phyloP scores from a whole-genome alignment of 2,329 filamentous ascomycete genomes.

The Monascus ruber region DNA sequence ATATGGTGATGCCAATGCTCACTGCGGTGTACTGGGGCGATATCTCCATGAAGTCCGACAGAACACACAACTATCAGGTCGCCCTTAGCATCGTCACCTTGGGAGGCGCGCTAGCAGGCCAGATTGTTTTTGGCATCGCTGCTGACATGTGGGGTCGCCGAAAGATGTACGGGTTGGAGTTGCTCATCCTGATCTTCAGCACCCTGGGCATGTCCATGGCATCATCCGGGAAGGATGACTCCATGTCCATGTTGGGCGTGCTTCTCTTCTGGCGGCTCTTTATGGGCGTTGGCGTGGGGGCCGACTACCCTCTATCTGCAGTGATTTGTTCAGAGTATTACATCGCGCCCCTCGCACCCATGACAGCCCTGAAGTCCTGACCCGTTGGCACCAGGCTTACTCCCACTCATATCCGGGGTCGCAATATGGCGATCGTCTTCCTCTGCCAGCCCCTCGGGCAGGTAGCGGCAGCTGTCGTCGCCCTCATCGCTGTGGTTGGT shows the following conservation, averaged over 20 bases:
- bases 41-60: too few relatives aligned
- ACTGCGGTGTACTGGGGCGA: too few relatives aligned
- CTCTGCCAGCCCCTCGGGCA: slow-evolving; percentile 77
- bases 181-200: slow-evolving; percentile 32
- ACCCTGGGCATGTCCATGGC: slow-evolving; percentile 30
- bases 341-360: not conserved
- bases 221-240: slow-evolving; percentile 25
- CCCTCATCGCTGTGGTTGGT: slow-evolving; percentile 59
- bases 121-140: slow-evolving; percentile 18
- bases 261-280: slow-evolving; percentile 33
- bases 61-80: too few relatives aligned
- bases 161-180: slow-evolving; percentile 36
- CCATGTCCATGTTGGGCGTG: slow-evolving; percentile 28
- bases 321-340: slow-evolving; percentile 49
- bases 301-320: slow-evolving; percentile 53
- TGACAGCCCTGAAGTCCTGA: not conserved
- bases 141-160: slow-evolving; percentile 33
- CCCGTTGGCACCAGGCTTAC: slow-evolving; percentile 25
- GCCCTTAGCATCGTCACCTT: too few relatives aligned
- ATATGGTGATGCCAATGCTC: too few relatives aligned
- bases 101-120: slow-evolving; percentile 18
- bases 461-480: slow-evolving; percentile 60
- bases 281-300: slow-evolving; percentile 45
- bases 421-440: slow-evolving; percentile 76
- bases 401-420: slow-evolving; percentile 42